Base-by-base conservation (phyloP, 192 early-diverging fungal genomes). In the Chytriomyces hyalinus region DNA sequence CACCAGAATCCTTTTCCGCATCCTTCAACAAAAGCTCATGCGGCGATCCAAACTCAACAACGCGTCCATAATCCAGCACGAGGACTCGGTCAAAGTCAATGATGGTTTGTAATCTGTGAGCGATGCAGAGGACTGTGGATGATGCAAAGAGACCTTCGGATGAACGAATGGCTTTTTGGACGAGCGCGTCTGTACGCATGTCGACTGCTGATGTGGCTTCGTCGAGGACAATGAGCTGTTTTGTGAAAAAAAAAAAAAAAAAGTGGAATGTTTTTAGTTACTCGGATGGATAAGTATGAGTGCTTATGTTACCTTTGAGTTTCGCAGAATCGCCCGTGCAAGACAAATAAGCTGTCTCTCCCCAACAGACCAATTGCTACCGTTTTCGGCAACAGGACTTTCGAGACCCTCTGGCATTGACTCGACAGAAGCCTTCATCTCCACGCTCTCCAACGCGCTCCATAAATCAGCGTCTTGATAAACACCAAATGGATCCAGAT, bases 281-380 rank as follows among this genome's bases (percentile, higher is more conserved):
- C 36, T 57, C 1, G 4, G 1, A 57, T 20, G 48, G 20, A 49
- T 1, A 17, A 50, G 26, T 24, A 70, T 10, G 4, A 51, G 20
- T n/a, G 49, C 1, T 1, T 20, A 2, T 59, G 43, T n/a, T 51
- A 51, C 67, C 46, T 64, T 71, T 17, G 77, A 73, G 69, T 78
- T 65, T 20, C 70, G 7, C 61, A 78, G 44, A 43, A 78, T 65
- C 6, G 92, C 90, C 17, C 92, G 85, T 9, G 90, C 90, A 65
- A 92, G 80, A 77, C 91, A 92, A 59, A 92, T 73, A 8, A 95
- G 80, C 79, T 95, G 94, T 11, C 92, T 84, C 75, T 95, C 92
- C 45, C 94, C 94, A 63, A 92, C 84, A 44, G 81, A 85, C 75
- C 91, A 91, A 76, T 93, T 94, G 46, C 50, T 62, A 6, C 82